Evolutionary conservation across 352 stramenopile species (phyloP).

Genomic region (Phytophthora fragariaefolia): DNA sequence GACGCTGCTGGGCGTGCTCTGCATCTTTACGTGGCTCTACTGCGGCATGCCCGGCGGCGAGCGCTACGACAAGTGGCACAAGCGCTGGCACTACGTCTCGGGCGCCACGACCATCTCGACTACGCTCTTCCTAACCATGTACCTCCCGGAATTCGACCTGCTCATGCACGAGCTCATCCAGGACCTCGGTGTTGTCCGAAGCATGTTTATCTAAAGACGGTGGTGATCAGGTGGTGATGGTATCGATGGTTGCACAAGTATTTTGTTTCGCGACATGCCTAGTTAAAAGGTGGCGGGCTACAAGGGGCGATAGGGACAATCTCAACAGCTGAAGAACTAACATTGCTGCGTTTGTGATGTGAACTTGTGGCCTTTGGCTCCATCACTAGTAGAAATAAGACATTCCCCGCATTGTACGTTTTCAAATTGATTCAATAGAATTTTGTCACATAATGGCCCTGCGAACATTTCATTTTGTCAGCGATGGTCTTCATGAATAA

Average conservation of each 20-base stretch:
- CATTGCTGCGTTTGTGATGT: too few relatives aligned
- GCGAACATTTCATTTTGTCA: too few relatives aligned
- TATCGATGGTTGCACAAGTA: background rate
- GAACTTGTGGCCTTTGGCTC: too few relatives aligned
- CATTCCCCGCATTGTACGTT: conserved; percentile 11
- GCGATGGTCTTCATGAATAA: too few relatives aligned
- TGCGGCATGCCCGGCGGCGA: conserved; percentile 74
- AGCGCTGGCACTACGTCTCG: conserved; percentile 86
- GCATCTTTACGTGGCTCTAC: conserved; percentile 84
- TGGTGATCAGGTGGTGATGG: conserved; percentile 7
- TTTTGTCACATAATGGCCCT: conserved; percentile 24
- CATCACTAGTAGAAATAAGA: conserved; percentile 1
- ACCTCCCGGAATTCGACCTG: conserved; percentile 82
- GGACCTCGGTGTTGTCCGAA: conserved; percentile 56
- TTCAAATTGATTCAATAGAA: conserved; percentile 39
- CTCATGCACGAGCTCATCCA: conserved; percentile 79
- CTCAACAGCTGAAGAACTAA: too few relatives aligned
- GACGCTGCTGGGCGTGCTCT: conserved; percentile 56
- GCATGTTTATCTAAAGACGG: conserved; percentile 51
- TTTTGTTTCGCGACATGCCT: background rate
- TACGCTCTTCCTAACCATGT: conserved; percentile 75
- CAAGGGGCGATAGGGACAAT: too few relatives aligned
- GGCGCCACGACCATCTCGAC: conserved; percentile 78
- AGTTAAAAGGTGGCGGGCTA: too few relatives aligned
- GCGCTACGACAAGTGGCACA: conserved; percentile 84